Conservation (phyloP, 371 early-diverging fungal genomes). For the Mortierella sp. region DNA sequence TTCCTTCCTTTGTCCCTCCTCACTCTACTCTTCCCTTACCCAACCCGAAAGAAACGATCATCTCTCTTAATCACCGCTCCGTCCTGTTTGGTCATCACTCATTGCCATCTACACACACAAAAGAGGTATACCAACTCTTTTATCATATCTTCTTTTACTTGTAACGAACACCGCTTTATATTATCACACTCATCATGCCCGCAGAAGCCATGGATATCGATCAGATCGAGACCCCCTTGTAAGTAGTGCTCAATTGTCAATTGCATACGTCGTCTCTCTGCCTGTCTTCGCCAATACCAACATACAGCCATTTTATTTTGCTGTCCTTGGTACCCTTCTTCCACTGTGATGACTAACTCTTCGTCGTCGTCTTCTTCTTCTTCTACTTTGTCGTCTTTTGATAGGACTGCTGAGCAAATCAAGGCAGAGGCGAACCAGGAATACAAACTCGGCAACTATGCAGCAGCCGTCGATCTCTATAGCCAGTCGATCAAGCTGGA, state of each 20-base stretch:
- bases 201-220: constrained; percentile 57
- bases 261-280: not conserved
- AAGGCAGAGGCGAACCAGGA: constrained; percentile 70
- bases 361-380: not conserved
- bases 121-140: no score
- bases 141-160: no score
- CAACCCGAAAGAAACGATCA: no score
- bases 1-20: not conserved
- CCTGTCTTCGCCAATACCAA: not conserved
- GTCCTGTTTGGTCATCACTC: no score
- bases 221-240: constrained; percentile 47
- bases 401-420: constrained; percentile 69
- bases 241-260: constrained; percentile 17
- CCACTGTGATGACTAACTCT: not conserved
- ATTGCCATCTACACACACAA: no score
- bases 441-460: constrained; percentile 72
- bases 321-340: not conserved
- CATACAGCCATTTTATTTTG: no score
- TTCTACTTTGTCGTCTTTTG: no score
- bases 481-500: constrained; percentile 73
- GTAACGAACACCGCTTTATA: constrained; percentile 6
- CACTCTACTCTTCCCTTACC: not conserved
- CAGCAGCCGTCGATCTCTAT: constrained; percentile 71
- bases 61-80: no score
- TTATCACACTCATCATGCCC: constrained; percentile 37